Conservation (phyloP, 164 flowering plant species). For the Aristolochia contorta region DNA sequence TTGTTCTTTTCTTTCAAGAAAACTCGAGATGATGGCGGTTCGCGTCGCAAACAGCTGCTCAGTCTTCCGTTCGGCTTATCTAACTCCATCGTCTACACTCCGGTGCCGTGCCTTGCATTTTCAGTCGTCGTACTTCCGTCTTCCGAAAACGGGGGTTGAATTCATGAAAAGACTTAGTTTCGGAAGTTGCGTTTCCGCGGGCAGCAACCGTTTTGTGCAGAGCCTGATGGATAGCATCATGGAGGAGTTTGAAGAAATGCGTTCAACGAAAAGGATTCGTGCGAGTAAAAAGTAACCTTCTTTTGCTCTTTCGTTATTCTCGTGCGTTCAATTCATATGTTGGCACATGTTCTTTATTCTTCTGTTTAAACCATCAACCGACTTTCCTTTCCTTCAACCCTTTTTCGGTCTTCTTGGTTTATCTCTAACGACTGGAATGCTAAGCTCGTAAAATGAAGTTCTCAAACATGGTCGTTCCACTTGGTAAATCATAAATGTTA, state of each 20-base stretch:
- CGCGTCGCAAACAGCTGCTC: constrained; percentile 44
- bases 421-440: too few relatives aligned
- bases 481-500: too few relatives aligned
- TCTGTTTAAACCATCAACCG: neutral
- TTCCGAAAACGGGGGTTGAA: constrained; percentile 12
- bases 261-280: constrained; percentile 13
- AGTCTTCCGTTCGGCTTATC: constrained; percentile 33
- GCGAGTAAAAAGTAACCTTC: constrained; percentile 32
- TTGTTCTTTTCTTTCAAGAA: too few relatives aligned
- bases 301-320: neutral
- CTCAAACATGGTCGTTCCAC: too few relatives aligned
- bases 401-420: too few relatives aligned
- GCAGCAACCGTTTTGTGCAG: constrained; percentile 18
- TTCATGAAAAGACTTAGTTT: constrained; percentile 7
- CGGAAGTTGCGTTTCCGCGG: constrained; percentile 8
- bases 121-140: constrained; percentile 7
- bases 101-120: constrained; percentile 19
- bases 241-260: constrained; percentile 20
- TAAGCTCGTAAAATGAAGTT: too few relatives aligned
- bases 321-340: neutral
- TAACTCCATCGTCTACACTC: constrained; percentile 26
- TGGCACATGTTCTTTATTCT: neutral
- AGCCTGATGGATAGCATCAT: constrained; percentile 36
- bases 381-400: too few relatives aligned
- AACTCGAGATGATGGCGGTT: constrained; percentile 16